A percentile compares a stretch with the other conserved stretches of the same genome.
Evolutionary conservation across 176 grass and related monocot species (phyloP).

Genomic region (Leersia perrieri): DNA sequence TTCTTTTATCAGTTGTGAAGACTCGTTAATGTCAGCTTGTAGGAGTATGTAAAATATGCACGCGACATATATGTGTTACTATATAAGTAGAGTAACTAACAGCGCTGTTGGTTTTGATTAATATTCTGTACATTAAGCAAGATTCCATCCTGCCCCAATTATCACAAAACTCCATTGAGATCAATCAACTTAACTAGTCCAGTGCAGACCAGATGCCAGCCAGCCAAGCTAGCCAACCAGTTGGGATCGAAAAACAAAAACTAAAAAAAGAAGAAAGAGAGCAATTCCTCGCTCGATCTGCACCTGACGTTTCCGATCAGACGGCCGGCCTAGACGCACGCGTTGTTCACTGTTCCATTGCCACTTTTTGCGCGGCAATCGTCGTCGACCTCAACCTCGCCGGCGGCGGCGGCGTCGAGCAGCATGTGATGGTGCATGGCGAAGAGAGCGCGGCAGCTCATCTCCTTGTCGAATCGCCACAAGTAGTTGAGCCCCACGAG

Average conservation of each 20-base stretch:
- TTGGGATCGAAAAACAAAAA: not conserved
- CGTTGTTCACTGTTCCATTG: conserved; percentile 38
- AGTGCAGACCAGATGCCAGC: no score
- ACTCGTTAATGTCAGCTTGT: no score
- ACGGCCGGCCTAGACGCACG: not conserved
- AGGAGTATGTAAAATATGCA: no score
- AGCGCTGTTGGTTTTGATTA: not conserved
- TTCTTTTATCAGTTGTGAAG: no score
- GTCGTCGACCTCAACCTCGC: not conserved
- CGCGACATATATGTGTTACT: not conserved
- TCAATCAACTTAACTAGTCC: not conserved
- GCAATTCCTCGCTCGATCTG: not conserved
- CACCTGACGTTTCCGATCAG: not conserved
- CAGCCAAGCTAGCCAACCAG: not conserved
- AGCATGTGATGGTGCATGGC: conserved; percentile 31
- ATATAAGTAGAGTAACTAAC: not conserved
- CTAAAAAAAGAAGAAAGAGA: not conserved
- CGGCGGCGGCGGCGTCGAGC: not conserved
- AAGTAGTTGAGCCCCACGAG: conserved; percentile 86
- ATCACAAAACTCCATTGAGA: conserved; percentile 21
- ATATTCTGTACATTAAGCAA: not conserved
- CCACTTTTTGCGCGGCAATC: not conserved
- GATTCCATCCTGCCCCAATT: conserved; percentile 15
- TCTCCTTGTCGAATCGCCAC: conserved; percentile 81
- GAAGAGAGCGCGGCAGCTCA: conserved; percentile 49